Evolutionary conservation across 2,329 filamentous ascomycete species (phyloP).

Genomic region (Phoma herbarum): DNA sequence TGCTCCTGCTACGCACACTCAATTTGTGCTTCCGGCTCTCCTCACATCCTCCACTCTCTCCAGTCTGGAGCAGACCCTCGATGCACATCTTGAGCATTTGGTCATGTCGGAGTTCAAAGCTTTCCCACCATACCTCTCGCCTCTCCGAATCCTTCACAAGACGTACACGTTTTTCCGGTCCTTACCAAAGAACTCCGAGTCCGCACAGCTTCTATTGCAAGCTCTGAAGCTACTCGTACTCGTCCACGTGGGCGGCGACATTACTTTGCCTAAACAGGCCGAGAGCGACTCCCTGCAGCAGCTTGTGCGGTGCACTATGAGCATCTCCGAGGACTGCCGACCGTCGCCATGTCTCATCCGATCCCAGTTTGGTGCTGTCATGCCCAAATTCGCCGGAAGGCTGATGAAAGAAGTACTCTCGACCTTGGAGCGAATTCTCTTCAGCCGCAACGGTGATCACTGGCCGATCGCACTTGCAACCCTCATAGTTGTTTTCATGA

Average conservation of each 20-base stretch:
- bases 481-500: conserved; percentile 49
- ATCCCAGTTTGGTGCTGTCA: conserved; percentile 48
- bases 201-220: conserved; percentile 41
- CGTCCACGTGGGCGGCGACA: conserved; percentile 51
- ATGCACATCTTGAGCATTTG: conserved; percentile 44
- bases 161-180: conserved; percentile 47
- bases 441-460: conserved; percentile 40
- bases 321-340: conserved; percentile 17
- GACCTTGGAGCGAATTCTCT: conserved; percentile 42
- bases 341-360: conserved; percentile 53
- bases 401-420: conserved; percentile 48
- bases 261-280: conserved; percentile 39
- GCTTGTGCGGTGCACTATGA: conserved; percentile 33
- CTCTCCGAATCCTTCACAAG: conserved; percentile 43
- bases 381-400: conserved; percentile 43
- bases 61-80: conserved; percentile 34
- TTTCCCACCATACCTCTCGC: conserved; percentile 49
- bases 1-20: conserved; percentile 26
- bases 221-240: conserved; percentile 52
- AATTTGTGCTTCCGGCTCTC: conserved; percentile 49
- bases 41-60: conserved; percentile 32
- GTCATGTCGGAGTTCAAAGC: conserved; percentile 44
- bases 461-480: conserved; percentile 48
- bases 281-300: conserved; percentile 27
- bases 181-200: conserved; percentile 24